Evolutionary conservation across 2,329 filamentous ascomycete genomes (phyloP).

Genomic region (Colletotrichum karsti): DNA sequence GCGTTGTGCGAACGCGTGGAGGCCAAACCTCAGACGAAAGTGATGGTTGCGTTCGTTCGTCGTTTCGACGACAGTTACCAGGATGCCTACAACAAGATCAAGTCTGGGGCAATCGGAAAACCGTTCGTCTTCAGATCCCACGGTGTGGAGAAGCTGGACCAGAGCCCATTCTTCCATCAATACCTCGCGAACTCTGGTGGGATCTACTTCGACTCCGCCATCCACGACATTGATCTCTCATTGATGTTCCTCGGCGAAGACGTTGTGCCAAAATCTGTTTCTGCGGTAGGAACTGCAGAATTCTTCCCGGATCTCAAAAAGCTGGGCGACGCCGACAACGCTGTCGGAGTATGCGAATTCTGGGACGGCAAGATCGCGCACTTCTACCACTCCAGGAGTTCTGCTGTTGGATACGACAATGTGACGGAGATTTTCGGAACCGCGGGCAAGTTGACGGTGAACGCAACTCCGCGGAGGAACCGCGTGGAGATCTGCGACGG

Average conservation of each 20-base stretch:
- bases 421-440: constrained; percentile 51
- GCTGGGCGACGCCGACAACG: constrained; percentile 49
- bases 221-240: constrained; percentile 66
- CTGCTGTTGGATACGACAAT: constrained; percentile 51
- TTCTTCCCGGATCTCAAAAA: neutral
- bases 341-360: constrained; percentile 52
- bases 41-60: constrained; percentile 41
- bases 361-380: constrained; percentile 51
- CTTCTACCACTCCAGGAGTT: constrained; percentile 52
- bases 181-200: constrained; percentile 72
- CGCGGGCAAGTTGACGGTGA: constrained; percentile 44
- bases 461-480: constrained; percentile 37
- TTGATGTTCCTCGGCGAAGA: constrained; percentile 8
- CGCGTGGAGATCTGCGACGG: constrained; percentile 33
- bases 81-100: constrained; percentile 61
- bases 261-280: neutral
- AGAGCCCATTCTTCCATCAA: constrained; percentile 71
- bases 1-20: neutral
- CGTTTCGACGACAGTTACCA: constrained; percentile 74
- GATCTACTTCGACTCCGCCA: constrained; percentile 75
- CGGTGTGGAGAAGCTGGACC: constrained; percentile 72
- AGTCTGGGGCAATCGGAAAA: constrained; percentile 63
- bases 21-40: constrained; percentile 62
- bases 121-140: constrained; percentile 69
- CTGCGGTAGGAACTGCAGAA: neutral